Evolutionary conservation across 331 rosid species (phyloP), one percentile per base, ranked within the genome.

Genomic region (Saraca asoca): DNA sequence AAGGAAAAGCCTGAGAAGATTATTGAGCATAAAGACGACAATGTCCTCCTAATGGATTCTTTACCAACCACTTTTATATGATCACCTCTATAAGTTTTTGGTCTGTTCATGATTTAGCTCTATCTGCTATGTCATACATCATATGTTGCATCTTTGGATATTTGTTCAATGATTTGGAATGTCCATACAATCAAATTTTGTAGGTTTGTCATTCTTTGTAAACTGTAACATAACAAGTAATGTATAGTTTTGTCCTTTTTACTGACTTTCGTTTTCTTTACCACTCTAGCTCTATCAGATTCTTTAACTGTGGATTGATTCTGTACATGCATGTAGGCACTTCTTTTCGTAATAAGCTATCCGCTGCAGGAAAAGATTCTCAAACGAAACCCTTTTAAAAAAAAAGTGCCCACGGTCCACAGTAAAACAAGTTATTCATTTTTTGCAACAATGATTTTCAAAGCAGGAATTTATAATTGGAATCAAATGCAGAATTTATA

Each of bases 21-120:
- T 13, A 76, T 63, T 45, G 86, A 78, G 44, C 86, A 64, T 43
- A 85, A 69, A 76, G 88, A 82, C 7, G 96, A 85, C 64, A 88
- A 88, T 74, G 73, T 85, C 74, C 80, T 94, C 64, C 71, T 88
- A 51, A 88, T 90, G 99, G 97, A 95, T 75, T 88, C 97, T 44
- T 75, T 94, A 60, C 95, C 97, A 18, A 68, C 81, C 77, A 80
- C 70, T 51, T 62, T 84, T 66, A 59, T 87, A 39, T 89, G 74
- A 85, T 60, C 50, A 24, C 57, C 9, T 70, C 39, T 38, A 66
- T 18, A 16, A 3, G 41, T 45, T 29, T 39, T 51, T 42, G 69
- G 61, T 49, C 62, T 66, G 45, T 63, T 41, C 33, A 15, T 71
- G 19, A 35, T 65, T 48, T 62, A 14, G 51, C 75, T 69, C 60